Evolutionary conservation across 139 green algal genomes (phyloP).

Genomic region (Coelastrella sp.): DNA sequence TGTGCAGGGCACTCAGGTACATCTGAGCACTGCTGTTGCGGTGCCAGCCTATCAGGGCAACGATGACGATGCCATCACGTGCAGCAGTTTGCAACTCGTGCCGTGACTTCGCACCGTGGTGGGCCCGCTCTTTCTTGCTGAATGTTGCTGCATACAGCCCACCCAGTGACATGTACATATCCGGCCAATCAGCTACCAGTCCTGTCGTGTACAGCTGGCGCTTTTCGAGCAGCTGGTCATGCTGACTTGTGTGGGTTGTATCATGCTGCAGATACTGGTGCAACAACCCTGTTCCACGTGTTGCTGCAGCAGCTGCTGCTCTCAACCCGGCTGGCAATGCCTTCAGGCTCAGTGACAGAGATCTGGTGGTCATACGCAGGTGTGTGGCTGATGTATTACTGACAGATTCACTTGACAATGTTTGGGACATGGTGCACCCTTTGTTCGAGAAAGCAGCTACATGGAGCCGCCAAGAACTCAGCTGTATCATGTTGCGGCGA

Average conservation of each 20-base stretch:
- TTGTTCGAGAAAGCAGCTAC: background rate
- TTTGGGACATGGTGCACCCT: background rate
- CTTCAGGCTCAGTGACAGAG: constrained; percentile 55
- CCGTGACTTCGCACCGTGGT: too few species aligned
- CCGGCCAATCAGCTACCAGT: too few species aligned
- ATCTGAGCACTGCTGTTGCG: too few species aligned
- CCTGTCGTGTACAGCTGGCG: too few species aligned
- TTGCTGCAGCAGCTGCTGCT: constrained; percentile 9
- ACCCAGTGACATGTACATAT: too few species aligned
- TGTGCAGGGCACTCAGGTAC: constrained; percentile 56
- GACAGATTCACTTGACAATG: background rate
- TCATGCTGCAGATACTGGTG: constrained; percentile 49
- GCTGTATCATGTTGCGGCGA: too few species aligned
- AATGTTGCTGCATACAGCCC: too few species aligned
- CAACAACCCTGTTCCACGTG: constrained; percentile 23
- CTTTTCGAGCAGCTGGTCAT: background rate
- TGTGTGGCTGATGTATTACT: background rate
- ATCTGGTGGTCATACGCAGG: constrained; percentile 42
- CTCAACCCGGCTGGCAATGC: constrained; percentile 49
- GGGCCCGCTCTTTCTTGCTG: too few species aligned
- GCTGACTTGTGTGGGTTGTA: background rate
- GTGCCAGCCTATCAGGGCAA: too few species aligned
- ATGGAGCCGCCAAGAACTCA: too few species aligned
- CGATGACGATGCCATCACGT: too few species aligned
- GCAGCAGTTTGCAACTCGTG: too few species aligned